Evolutionary conservation across 2,329 filamentous ascomycete genomes (phyloP).

Genomic region (Sclerotinia subarctica): DNA sequence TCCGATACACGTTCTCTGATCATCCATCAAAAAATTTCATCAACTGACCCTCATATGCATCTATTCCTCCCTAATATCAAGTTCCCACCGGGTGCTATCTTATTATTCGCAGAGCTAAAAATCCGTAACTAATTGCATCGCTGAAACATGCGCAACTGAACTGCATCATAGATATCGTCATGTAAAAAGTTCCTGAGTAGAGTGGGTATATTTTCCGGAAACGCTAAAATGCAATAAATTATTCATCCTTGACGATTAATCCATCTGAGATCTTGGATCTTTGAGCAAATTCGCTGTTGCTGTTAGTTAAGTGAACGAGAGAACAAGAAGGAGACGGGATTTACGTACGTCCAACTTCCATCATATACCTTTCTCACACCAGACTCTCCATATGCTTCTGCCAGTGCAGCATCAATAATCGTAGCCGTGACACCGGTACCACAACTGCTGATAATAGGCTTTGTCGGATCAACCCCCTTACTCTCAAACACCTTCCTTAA

Average conservation of each 20-base stretch:
- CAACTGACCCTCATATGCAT: not conserved
- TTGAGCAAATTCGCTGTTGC: constrained; percentile 62
- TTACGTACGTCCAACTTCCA: constrained; percentile 91
- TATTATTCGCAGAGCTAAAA: constrained; percentile 4
- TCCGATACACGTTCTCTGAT: not conserved
- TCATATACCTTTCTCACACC: constrained; percentile 79
- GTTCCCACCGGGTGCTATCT: not conserved
- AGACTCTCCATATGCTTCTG: constrained; percentile 68
- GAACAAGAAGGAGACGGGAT: not conserved
- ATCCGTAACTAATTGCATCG: not conserved
- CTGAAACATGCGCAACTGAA: constrained; percentile 6
- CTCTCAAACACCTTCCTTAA: constrained; percentile 71
- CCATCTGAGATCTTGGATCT: constrained; percentile 59
- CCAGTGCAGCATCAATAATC: constrained; percentile 82
- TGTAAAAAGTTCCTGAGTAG: constrained; percentile 18
- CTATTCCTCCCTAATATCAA: constrained; percentile 2
- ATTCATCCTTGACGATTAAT: constrained; percentile 53
- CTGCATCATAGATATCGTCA: constrained; percentile 14
- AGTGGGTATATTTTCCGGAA: constrained; percentile 19
- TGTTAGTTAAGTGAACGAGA: constrained; percentile 16
- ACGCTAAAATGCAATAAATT: constrained; percentile 21
- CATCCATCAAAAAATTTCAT: not conserved
- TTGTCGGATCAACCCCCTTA: constrained; percentile 75
- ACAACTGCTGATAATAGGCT: constrained; percentile 82
- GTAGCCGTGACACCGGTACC: constrained; percentile 94